phyloP scores from a whole-genome alignment of 2,329 filamentous ascomycete species.

The Colletotrichum paranaense region DNA sequence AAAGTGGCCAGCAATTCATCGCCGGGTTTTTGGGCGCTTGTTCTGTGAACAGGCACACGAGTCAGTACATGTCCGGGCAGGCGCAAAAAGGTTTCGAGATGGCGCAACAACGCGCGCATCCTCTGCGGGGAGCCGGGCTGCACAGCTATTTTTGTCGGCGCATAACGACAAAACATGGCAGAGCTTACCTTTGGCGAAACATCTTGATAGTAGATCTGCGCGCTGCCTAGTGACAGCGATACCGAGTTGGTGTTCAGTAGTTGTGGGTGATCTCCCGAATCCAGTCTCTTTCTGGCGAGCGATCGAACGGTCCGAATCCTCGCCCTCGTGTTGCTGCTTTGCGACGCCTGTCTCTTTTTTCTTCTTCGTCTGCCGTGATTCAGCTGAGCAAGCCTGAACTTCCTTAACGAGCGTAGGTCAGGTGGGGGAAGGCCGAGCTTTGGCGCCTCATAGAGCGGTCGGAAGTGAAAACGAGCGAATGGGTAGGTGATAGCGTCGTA shows the following conservation, averaged over 20 bases:
- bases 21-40: constrained; percentile 85
- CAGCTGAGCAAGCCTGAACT: background rate
- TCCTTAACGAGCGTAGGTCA: constrained; percentile 29
- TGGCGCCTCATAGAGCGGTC: constrained; percentile 31
- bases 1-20: constrained; percentile 88
- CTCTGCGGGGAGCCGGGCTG: constrained; percentile 23
- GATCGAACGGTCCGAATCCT: constrained; percentile 19
- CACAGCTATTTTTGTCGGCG: constrained; percentile 32
- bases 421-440: constrained; percentile 36
- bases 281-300: constrained; percentile 24
- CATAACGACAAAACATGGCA: constrained; percentile 22
- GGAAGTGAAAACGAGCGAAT: constrained; percentile 31
- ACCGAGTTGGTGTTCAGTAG: constrained; percentile 26
- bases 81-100: constrained; percentile 23
- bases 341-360: background rate
- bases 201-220: constrained; percentile 37
- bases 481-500: constrained; percentile 24
- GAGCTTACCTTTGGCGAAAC: constrained; percentile 49
- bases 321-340: constrained; percentile 17
- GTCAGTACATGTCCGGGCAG: constrained; percentile 26
- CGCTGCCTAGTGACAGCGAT: constrained; percentile 41
- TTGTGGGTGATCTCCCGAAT: background rate
- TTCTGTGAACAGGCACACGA: constrained; percentile 57
- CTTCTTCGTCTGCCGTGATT: background rate
- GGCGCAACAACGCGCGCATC: constrained; percentile 19